Evolutionary conservation across 2,329 filamentous ascomycete species (phyloP), one percentile per base, ranked within the genome.

Genomic region (Rutstroemia sp.): DNA sequence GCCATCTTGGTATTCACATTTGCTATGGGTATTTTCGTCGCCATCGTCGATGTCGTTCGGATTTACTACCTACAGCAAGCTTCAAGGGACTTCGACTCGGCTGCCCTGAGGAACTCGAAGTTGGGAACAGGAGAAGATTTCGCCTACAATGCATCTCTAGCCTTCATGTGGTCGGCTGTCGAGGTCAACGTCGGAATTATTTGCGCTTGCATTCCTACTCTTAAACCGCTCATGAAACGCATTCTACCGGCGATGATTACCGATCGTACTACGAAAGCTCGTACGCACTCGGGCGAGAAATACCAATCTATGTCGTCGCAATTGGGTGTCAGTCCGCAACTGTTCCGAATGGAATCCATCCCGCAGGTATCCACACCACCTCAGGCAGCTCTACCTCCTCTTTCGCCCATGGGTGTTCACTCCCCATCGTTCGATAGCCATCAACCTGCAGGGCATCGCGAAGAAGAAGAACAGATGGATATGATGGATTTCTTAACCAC

Each of bases 161-260:
- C 89, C 0, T 86, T 95, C 67, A 92, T 96, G 88, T 97, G 92
- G 92, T 92, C 88, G 16, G 88, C 87, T 12, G 84, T 96, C 54
- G 92, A 96, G 70, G 90, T 96, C 67, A 94, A 95, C 62, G 77
- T 95, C 1, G 92, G 90, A 17, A 91, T 96, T 64, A 86, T 91
- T 61, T 95, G 89, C 67, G 92, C 88, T 44, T 96, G 91, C 65
- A 88, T 96, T n/a, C 92, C 92, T 8, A 92, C 88, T 0, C 74
- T 96, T 60, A 96, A 96, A 69, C 92, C 92, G 1, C 75, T 97
- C 6, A 84, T 92, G 55, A 81, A 88, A 61, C 60, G 52, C 2
- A 65, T 69, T 27, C 16, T 68, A 14, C 67, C 67, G 30, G 49
- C 61, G 1, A 67, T 68, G 62, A 62, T 68, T 21, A 62, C 51